A percentile compares a stretch with the other conserved stretches of the same genome.
Conservation (phyloP, 225 moss, liverwort and hornwort species). For the Sphagnum contortum region DNA sequence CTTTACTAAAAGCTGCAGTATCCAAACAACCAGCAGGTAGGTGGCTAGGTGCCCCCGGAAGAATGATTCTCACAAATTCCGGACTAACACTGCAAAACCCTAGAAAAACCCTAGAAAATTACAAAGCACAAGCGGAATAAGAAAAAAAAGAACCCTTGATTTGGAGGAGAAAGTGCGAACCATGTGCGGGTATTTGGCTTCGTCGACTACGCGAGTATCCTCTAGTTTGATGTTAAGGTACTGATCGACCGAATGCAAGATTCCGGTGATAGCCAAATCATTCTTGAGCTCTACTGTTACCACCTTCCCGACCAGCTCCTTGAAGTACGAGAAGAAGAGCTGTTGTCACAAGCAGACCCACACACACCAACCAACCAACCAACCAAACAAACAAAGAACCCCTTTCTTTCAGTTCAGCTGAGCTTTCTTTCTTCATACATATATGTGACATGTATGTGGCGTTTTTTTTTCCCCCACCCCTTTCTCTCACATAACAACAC, state of each 20-base stretch:
- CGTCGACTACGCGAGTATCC: constrained; percentile 85
- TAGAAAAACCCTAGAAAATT: neutral
- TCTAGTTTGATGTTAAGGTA: constrained; percentile 92
- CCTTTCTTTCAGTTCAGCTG: too few relatives aligned
- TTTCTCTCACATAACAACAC: too few relatives aligned
- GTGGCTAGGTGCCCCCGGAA: neutral
- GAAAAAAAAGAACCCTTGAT: too few relatives aligned
- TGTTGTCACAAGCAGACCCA: constrained; percentile 16
- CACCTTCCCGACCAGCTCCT: constrained; percentile 96
- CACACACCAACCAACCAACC: too few relatives aligned
- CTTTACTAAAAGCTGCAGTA: too few relatives aligned
- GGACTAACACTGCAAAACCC: neutral
- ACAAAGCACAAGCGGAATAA: neutral
- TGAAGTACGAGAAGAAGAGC: constrained; percentile 97
- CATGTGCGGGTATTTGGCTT: constrained; percentile 83
- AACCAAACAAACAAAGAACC: too few relatives aligned
- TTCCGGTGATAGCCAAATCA: constrained; percentile 87
- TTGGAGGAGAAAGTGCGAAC: constrained; percentile 10
- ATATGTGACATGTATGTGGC: too few relatives aligned
- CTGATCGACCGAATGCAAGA: constrained; percentile 85
- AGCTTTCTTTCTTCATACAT: too few relatives aligned
- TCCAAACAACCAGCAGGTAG: too few relatives aligned
- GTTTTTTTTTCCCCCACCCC: too few relatives aligned
- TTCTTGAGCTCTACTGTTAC: constrained; percentile 95
- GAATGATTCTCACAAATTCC: neutral